phyloP scores from a whole-genome alignment of 148 eudicot species.

The Rhododendron henanense region DNA sequence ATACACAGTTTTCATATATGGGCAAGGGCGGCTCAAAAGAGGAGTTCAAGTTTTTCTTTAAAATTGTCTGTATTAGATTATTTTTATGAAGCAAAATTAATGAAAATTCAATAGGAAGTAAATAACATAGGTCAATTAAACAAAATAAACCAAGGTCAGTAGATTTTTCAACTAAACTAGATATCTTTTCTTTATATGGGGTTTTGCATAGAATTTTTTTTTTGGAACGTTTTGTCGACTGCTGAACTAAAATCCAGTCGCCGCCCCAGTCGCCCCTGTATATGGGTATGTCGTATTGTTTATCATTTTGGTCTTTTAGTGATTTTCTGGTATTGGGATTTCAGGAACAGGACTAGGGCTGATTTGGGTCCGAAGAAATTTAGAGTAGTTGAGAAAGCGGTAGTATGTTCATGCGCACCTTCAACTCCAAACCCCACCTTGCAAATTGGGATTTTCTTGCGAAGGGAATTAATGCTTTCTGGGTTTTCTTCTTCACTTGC shows the following conservation, averaged over 20 bases:
- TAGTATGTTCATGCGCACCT: constrained; percentile 25
- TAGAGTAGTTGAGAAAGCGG: constrained; percentile 25
- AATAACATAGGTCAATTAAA: too few species aligned
- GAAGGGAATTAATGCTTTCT: constrained; percentile 66
- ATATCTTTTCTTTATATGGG: neutral
- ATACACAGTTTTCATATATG: too few species aligned
- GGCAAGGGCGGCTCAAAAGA: too few species aligned
- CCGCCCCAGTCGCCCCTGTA: neutral
- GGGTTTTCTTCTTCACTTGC: constrained; percentile 57
- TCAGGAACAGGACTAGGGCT: constrained; percentile 36
- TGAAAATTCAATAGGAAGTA: neutral
- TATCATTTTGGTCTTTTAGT: neutral
- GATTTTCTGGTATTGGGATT: constrained; percentile 1
- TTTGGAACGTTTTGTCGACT: neutral
- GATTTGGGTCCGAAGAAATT: constrained; percentile 28
- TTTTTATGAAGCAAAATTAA: neutral
- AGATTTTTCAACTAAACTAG: too few species aligned
- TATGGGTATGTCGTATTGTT: neutral
- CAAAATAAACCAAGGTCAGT: too few species aligned
- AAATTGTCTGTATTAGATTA: too few species aligned
- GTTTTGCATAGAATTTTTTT: too few species aligned
- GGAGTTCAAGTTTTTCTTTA: too few species aligned
- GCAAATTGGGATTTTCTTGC: constrained; percentile 17
- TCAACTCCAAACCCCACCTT: constrained; percentile 24
- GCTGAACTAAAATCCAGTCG: neutral